Evolutionary conservation across 192 early-diverging fungal species (phyloP), one percentile per base, ranked within the genome.

Genomic region (Geosiphon pyriformis): DNA sequence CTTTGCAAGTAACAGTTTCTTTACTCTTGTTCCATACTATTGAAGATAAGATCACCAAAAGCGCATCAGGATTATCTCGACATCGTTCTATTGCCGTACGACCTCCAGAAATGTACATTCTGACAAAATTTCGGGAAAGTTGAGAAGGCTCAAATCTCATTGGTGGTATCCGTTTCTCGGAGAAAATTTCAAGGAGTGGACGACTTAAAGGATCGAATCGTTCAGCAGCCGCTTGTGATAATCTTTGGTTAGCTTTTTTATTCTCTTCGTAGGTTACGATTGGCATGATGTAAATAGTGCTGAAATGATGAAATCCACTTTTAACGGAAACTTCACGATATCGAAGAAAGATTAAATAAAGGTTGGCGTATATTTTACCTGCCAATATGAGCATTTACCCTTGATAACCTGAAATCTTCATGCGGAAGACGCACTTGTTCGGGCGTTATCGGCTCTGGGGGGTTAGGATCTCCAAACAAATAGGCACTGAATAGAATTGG

Each of bases 1-100:
- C 70, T 23, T 64, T 67, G 30, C 64, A 70, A 15, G 49, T 56
- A 30, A 78, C 37, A 25, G 20, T 15, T 12, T 55, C 23, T 11
- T 23, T 29, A 23, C 6, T 15, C 18, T 32, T 34, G 17, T 34
- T 30, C 31, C 25, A 66, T 8, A 11, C 4, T 0, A 66, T 27
- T 26, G 48, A 25, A 12, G 47, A 50, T 7, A 66, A n/a, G 4
- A 66, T 54, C 18, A 66, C 15, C 4, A 66, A 33, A 32, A 66
- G 30, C 35, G 64, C 30, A 18, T 66, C 32, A 20, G 25, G 29
- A 4, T 37, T 33, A 35, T 66, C 64, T 29, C 64, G 26, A 55
- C 64, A 66, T 6, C 48, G 4, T 53, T 35, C 22, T 26, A 61
- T 37, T 11, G 31, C 20, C 25, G 20, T n/a, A 0, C 48, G 61